Base-by-base conservation (phyloP, 148 eudicot genomes). In the Rhododendron simsii region DNA sequence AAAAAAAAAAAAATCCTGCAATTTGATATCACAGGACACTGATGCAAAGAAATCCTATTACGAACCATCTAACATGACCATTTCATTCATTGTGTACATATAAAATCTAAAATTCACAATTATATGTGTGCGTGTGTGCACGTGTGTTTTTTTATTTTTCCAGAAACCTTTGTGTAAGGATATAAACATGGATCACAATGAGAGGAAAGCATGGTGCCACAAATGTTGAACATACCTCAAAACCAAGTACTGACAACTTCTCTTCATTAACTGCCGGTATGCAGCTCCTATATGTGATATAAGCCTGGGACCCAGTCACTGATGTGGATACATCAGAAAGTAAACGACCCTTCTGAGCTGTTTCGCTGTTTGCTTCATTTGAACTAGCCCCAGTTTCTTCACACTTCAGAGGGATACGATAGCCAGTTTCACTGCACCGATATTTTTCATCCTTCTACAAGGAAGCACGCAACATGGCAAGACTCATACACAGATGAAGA, bases 371-470 rank as follows among this genome's bases (percentile, higher is more conserved):
- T 67, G 55, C 77, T 84, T 92, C 89, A 44, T 89, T 91, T 50
- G 90, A 78, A 55, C 47, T 88, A 89, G 86, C 55, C 86, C 83
- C 88, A 79, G 55, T 69, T 83, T 91, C 89, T 48, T 85, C 91
- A 83, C 99, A 96, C 88, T 91, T 91, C 48, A 94, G 88, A 87
- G 96, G 99, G 50, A 96, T 94, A 81, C 98, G 99, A 80, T 95
- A 95, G 84, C 96, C 99, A 91, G 99, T 96, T 91, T 96, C 99
- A 91, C 96, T 92, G 92, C 98, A 95, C 75, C 95, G 93, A 80
- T 93, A 96, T 45, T 93, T 95, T 85, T 91, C 95, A 77, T 94
- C 95, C 39, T 85, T 93, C 99, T 96, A 85, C 89, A 89, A 73
- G 85, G 61, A 87, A 82, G 87, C 76, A 87, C 9, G 48, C 71